These are phyloP conservation scores for Annulohypoxylon maeteangense DNA, from an alignment of 495 filamentous ascomycete species.

Conservation along the genomic window DNA sequence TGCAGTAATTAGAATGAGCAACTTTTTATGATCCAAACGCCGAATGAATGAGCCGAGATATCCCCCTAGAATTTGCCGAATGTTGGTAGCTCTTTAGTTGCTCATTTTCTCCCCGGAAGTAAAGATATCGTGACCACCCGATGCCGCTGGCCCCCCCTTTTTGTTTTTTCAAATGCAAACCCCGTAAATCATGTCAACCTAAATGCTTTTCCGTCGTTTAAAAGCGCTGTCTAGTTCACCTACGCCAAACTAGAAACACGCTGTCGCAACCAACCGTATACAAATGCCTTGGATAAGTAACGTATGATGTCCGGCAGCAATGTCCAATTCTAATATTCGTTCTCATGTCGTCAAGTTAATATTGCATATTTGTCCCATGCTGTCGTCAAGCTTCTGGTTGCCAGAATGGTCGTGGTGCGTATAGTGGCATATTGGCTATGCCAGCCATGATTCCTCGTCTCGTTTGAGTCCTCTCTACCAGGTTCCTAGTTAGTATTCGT, in stretches of 20 bases:
- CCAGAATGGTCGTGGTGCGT: background rate
- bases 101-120: background rate
- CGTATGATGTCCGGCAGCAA: background rate
- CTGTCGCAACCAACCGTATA: background rate
- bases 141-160: conserved; percentile 28
- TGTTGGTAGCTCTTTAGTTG: background rate
- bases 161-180: conserved; percentile 37
- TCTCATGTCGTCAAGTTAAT: background rate
- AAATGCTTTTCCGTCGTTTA: conserved; percentile 22
- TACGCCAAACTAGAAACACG: conserved; percentile 7
- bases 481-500: conserved; percentile 14
- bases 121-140: background rate
- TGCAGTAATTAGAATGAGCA: conserved; percentile 9
- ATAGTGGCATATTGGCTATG: conserved; percentile 37
- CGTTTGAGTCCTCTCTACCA: conserved; percentile 55
- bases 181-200: conserved; percentile 18
- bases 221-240: background rate
- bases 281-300: conserved; percentile 19
- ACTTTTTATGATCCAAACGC: conserved; percentile 35
- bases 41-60: conserved; percentile 24
- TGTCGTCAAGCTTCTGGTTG: background rate
- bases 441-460: conserved; percentile 62
- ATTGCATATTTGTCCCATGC: background rate
- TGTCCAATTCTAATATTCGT: background rate
- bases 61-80: conserved; percentile 7